Evolutionary conservation across 768 basidiomycete genomes (phyloP), one percentile per base, ranked within the genome.

Genomic region (Lactarius sanguifluus): DNA sequence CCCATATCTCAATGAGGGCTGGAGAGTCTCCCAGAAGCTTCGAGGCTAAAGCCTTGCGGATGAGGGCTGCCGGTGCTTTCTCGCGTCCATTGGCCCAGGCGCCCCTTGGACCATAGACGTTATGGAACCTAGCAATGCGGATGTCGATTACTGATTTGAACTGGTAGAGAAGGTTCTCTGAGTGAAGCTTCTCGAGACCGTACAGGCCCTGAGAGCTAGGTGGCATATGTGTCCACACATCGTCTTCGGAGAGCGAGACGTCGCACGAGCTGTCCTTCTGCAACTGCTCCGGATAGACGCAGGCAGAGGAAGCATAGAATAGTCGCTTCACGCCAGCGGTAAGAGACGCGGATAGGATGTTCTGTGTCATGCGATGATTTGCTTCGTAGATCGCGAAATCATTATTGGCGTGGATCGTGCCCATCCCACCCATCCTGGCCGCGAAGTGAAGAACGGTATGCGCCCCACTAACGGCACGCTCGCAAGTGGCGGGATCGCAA

Each of bases 341-440:
- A 18, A 76, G 62, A 57, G 78, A 76, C 0, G 83, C 82, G 1
- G 69, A 41, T 38, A 87, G 70, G 40, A 86, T 60, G 61, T 84
- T 83, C 12, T 77, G 57, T 1, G 83, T 84, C 79, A 87, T 86
- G 6, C 65, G 43, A 28, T 83, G 77, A 65, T 87, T 86, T 30
- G 81, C 76, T 7, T 70, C 64, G 68, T 86, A 87, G 32, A 86
- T 83, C 20, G 66, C 65, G 52, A 80, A 75, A 57, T 84, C 82
- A 71, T 87, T 86, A 0, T 71, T 74, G 5, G 75, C 70, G 67
- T 86, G 85, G 56, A 87, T 87, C 0, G 80, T 80, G 2, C 86
- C 86, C 86, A 87, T 87, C 0, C 86, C 86, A 4, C 85, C 86
- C 85, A 85, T 86, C 25, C 77, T 82, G 2, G 85, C 86, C 13